A percentile compares a stretch with the other conserved stretches of the same genome.
phyloP scores from a whole-genome alignment of 495 filamentous ascomycete species.

The Penicillium argentinense region DNA sequence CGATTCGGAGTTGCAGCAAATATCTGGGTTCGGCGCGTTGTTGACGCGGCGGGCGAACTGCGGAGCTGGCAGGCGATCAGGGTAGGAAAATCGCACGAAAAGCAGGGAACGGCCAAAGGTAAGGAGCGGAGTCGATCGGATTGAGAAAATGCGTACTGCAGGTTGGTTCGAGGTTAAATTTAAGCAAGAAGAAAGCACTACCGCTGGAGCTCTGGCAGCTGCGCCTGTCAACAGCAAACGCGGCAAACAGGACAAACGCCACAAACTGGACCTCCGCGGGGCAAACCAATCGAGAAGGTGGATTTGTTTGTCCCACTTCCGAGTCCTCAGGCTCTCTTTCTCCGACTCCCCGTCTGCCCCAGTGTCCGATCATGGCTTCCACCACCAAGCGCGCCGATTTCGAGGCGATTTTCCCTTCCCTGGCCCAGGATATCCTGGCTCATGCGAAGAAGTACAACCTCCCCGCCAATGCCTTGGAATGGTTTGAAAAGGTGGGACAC shows the following conservation, averaged over 20 bases:
- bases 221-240: constrained; percentile 10
- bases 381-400: constrained; percentile 77
- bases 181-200: background rate
- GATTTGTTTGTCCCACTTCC: constrained; percentile 7
- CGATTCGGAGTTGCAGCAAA: constrained; percentile 1
- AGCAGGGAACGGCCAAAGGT: no score
- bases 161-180: no score
- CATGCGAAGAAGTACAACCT: constrained; percentile 78
- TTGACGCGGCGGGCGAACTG: constrained; percentile 6
- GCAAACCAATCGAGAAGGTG: constrained; percentile 4
- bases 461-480: constrained; percentile 77
- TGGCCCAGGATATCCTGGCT: constrained; percentile 72
- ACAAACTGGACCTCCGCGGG: no score
- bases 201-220: constrained; percentile 8
- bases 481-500: constrained; percentile 74
- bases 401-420: constrained; percentile 79
- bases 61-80: background rate
- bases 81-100: no score
- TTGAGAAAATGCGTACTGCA: no score
- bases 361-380: constrained; percentile 53
- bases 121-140: no score
- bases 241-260: constrained; percentile 31
- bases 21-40: constrained; percentile 11
- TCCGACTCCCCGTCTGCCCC: background rate
- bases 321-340: background rate